Evolutionary conservation across 108 stramenopile genomes (phyloP).

Genomic region (Stephanodiscus triporus): DNA sequence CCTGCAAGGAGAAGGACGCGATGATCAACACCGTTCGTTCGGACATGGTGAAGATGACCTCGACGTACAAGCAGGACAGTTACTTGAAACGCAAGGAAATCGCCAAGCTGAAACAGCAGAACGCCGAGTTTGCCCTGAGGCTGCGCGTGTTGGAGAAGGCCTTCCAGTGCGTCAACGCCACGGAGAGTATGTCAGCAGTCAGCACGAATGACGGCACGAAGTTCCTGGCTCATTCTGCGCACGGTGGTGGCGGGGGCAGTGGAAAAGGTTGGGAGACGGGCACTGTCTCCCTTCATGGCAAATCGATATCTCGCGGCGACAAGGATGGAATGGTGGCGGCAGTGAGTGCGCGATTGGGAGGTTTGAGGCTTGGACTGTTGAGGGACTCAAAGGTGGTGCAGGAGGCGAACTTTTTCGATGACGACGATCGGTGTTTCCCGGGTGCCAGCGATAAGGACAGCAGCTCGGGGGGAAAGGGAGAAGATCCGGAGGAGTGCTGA

Average conservation of each 20-base stretch:
- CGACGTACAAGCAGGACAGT: conserved; percentile 55
- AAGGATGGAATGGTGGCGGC: conserved; percentile 19
- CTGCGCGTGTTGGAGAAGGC: conserved; percentile 58
- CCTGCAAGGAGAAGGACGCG: conserved; percentile 46
- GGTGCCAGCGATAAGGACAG: conserved; percentile 2
- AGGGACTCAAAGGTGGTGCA: background rate
- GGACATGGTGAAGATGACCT: conserved; percentile 63
- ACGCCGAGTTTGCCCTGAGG: conserved; percentile 53
- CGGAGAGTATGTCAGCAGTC: conserved; percentile 8
- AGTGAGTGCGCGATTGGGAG: conserved; percentile 24
- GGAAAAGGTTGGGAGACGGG: background rate
- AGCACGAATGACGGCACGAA: background rate
- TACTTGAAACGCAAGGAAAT: conserved; percentile 57
- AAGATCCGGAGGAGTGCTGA: conserved; percentile 35
- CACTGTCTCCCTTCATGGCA: conserved; percentile 17
- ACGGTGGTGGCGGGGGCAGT: background rate
- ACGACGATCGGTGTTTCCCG: too few relatives aligned
- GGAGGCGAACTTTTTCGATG: conserved; percentile 11
- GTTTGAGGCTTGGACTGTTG: background rate
- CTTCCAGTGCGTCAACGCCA: conserved; percentile 43
- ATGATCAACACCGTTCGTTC: conserved; percentile 48
- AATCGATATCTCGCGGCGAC: background rate
- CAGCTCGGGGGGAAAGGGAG: conserved; percentile 27
- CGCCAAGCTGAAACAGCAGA: conserved; percentile 54
- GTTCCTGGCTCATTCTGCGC: background rate